phyloP scores from a whole-genome alignment of 2,329 filamentous ascomycete species.

The Aspergillus pseudotamarii region DNA sequence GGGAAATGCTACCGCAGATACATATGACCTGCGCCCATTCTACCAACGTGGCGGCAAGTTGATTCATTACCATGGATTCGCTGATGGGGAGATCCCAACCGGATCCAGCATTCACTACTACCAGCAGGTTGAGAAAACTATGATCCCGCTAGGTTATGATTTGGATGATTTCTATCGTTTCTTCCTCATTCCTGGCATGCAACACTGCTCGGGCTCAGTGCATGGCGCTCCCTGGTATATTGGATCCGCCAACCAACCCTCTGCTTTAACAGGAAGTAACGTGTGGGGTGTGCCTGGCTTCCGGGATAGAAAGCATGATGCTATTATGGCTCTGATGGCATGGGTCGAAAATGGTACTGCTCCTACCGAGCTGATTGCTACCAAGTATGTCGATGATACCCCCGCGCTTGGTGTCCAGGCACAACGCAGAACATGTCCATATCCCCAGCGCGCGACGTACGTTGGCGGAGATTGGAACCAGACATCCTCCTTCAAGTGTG shows the following conservation, averaged over 20 bases:
- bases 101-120: constrained; percentile 20
- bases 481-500: too few species aligned
- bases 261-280: constrained; percentile 1
- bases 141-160: constrained; percentile 4
- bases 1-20: constrained; percentile 14
- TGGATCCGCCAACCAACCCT: constrained; percentile 10
- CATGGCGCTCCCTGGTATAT: constrained; percentile 11
- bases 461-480: neutral
- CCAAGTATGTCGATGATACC: constrained; percentile 14
- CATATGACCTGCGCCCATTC: constrained; percentile 16
- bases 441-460: constrained; percentile 6
- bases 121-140: constrained; percentile 2
- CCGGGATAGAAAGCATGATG: constrained; percentile 19
- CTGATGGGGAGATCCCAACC: constrained; percentile 12
- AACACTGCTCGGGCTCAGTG: constrained; percentile 11
- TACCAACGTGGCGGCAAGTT: constrained; percentile 16
- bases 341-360: constrained; percentile 25
- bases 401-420: constrained; percentile 4
- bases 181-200: constrained; percentile 20
- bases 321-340: constrained; percentile 20
- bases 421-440: constrained; percentile 5
- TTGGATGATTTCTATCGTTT: constrained; percentile 21
- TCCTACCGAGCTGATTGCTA: constrained; percentile 19
- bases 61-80: constrained; percentile 20
- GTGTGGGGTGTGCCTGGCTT: constrained; percentile 13